Percentiles rank a stretch among this genome's conserved stretches.
phyloP scores from a whole-genome alignment of 345 rosid genomes.

The Adansonia digitata region DNA sequence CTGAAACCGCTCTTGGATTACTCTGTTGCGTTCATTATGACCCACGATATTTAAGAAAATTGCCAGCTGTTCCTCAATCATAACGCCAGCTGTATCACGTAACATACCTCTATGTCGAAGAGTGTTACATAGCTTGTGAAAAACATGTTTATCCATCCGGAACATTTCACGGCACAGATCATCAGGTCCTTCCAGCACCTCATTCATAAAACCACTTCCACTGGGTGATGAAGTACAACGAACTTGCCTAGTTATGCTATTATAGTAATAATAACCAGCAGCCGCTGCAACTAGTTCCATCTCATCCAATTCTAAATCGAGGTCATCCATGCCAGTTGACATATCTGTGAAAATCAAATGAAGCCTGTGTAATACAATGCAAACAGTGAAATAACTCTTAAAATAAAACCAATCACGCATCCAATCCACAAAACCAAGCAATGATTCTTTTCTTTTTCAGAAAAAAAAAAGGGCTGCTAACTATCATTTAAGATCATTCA shows the following conservation, averaged over 20 bases:
- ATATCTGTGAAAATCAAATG: slow-evolving; percentile 44
- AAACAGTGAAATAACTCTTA: not conserved
- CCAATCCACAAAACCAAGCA: slow-evolving; percentile 3
- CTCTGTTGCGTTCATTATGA: slow-evolving; percentile 80
- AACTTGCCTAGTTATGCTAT: slow-evolving; percentile 40
- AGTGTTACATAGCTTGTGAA: slow-evolving; percentile 47
- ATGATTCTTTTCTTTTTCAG: not conserved
- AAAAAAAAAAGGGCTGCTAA: not conserved
- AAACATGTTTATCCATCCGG: slow-evolving; percentile 74
- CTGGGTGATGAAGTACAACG: slow-evolving; percentile 25
- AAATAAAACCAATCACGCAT: not conserved
- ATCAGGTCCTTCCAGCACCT: slow-evolving; percentile 47
- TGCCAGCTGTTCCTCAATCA: slow-evolving; percentile 73
- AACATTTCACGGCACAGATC: slow-evolving; percentile 59
- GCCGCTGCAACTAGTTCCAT: slow-evolving; percentile 84
- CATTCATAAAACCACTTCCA: slow-evolving; percentile 47
- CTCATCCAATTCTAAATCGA: slow-evolving; percentile 70
- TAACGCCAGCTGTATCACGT: slow-evolving; percentile 60
- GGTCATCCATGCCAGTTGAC: slow-evolving; percentile 41
- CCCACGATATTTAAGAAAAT: slow-evolving; percentile 73
- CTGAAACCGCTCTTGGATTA: slow-evolving; percentile 67
- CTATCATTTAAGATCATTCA: slow-evolving; percentile 15
- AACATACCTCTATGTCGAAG: slow-evolving; percentile 56
- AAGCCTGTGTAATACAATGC: slow-evolving; percentile 12
- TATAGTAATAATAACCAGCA: slow-evolving; percentile 58